phyloP scores from a whole-genome alignment of 2,329 filamentous ascomycete genomes.

The Tolypocladium inflatum region DNA sequence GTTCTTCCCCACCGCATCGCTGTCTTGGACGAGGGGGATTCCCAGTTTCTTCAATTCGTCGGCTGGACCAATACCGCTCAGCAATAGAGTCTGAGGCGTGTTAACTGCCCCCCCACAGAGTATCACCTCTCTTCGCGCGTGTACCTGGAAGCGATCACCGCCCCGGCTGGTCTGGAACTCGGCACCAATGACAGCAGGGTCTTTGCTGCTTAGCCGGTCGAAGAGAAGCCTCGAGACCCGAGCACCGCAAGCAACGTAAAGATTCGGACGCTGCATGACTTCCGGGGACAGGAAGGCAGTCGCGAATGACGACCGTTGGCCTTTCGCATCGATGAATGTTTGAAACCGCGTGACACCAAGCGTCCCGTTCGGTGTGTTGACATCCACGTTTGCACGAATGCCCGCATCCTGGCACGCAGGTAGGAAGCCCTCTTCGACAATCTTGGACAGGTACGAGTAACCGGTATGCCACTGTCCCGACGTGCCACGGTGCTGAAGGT shows the following conservation, averaged over 20 bases:
- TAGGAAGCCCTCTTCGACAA: background rate
- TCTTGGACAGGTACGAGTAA: background rate
- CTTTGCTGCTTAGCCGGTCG: background rate
- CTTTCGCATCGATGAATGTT: background rate
- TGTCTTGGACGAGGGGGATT: background rate
- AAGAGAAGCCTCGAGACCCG: background rate
- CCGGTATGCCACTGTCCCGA: background rate
- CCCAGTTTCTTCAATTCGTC: background rate
- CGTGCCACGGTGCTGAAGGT: background rate
- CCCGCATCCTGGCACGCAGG: background rate
- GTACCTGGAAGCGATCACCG: background rate
- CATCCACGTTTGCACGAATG: background rate
- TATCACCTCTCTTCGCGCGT: background rate
- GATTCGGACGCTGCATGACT: background rate
- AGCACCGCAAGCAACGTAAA: background rate
- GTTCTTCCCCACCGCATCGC: background rate
- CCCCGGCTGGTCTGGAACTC: background rate
- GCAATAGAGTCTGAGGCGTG: background rate
- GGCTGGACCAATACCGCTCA: background rate
- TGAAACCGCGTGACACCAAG: background rate
- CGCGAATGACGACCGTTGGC: background rate
- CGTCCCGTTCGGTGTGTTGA: background rate
- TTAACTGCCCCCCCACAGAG: background rate
- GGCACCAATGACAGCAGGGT: background rate
- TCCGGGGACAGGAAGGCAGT: background rate